Base-by-base conservation (phyloP, 2,329 filamentous ascomycete genomes). In the Botrytis fragariae region DNA sequence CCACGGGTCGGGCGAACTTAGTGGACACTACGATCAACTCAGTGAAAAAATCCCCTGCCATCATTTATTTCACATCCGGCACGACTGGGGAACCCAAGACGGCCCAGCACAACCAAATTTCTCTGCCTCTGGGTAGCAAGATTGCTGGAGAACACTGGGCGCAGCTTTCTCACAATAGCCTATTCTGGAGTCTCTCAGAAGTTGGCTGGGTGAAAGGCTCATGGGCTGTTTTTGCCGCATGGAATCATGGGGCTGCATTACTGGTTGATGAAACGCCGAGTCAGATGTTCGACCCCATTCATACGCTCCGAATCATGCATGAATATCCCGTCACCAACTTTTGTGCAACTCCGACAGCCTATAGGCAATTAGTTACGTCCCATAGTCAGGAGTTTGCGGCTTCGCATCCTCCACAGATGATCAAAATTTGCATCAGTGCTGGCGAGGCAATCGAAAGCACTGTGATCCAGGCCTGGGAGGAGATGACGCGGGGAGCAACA, bases 51-150 rank as follows among this genome's bases (percentile, higher is more conserved):
- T 57, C 51, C 61, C 20, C 51, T 73, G 61, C 61, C 39, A 75
- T 76, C 48, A 61, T 77, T 20, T 75, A 78, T 25, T 79, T 78
- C 63, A 79, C 78, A 44, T 77, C 81, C 32, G 76, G 83, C 25
- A 84, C 67, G 3, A 78, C 77, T 8, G 77, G 77, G 8, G 74
- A 60, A 16, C 77, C 77, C 20, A 79, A 79, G 68, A 57, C 51
- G 3, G 51, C 51, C 14, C 51, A 57, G n/a, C 51, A 57, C 14
- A 57, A 14, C n/a, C 51, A 57, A 57, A 8, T 29, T 18, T 57
- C 51, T 32, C n/a, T 57, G 14, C n/a, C 51, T 29, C n/a, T 57
- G 16, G 32, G 51, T 18, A 57, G 51, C n/a, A 57, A 57, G 14
- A 57, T 57, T 29, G 51, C 51, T n/a, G 51, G 51, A 57, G 51